phyloP scores from a whole-genome alignment of 1,284 basidiomycete species.

The Fistulinella staudtii region DNA sequence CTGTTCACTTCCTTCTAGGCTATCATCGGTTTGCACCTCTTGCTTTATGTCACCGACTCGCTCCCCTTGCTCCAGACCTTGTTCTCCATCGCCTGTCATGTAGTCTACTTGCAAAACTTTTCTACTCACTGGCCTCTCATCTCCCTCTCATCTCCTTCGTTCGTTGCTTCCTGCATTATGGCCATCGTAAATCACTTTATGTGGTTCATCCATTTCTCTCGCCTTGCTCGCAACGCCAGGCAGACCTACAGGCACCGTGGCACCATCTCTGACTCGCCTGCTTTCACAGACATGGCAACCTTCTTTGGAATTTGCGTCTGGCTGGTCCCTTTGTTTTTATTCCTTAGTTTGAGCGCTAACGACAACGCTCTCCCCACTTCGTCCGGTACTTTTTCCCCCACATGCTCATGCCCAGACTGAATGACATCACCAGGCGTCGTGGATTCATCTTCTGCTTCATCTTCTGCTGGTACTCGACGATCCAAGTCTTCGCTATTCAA shows the following conservation, averaged over 20 bases:
- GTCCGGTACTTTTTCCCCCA: conserved; percentile 32
- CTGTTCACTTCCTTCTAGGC: conserved; percentile 41
- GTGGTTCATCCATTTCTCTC: conserved; percentile 93
- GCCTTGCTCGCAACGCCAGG: conserved; percentile 52
- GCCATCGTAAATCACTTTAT: conserved; percentile 88
- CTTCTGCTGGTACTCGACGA: conserved; percentile 28
- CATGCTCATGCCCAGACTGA: conserved; percentile 2
- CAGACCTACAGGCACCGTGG: conserved; percentile 43
- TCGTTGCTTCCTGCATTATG: conserved; percentile 78
- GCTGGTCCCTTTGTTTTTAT: conserved; percentile 87
- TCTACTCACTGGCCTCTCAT: conserved; percentile 86
- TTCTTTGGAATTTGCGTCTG: conserved; percentile 94
- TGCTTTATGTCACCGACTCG: conserved; percentile 77
- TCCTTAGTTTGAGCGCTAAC: conserved; percentile 90
- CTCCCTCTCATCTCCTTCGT: conserved; percentile 76
- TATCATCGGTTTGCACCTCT: conserved; percentile 71
- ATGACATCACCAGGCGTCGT: conserved; percentile 31
- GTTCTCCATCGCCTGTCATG: conserved; percentile 81
- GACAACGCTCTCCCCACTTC: conserved; percentile 85
- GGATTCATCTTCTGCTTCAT: conserved; percentile 33
- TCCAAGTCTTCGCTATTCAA: conserved; percentile 59
- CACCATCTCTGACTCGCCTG: conserved; percentile 41
- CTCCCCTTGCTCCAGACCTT: conserved; percentile 70
- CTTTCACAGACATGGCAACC: conserved; percentile 85
- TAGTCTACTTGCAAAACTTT: conserved; percentile 90